Base-by-base conservation (phyloP, 2,329 filamentous ascomycete species). In the Arthrobotrys iridis region DNA sequence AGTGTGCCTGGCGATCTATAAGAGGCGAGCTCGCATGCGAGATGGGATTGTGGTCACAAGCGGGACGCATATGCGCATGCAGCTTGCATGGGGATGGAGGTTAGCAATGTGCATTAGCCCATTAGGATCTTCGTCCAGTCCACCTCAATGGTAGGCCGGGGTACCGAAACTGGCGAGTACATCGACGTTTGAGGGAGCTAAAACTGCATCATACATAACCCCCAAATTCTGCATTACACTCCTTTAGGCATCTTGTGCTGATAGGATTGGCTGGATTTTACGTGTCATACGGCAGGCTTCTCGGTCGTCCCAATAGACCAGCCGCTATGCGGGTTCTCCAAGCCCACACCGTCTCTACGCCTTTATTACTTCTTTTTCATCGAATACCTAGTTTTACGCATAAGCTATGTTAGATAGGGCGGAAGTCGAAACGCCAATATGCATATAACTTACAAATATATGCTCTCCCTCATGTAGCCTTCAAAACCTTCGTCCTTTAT, bases 401-500 rank as follows among this genome's bases (percentile, higher is more conserved):
- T 55, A n/a, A 24, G 37, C n/a, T n/a, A n/a, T n/a, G n/a, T 41
- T 28, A 60, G 24, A 52, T 6, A 33, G 4, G 15, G 6, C 22
- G 3, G 3, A 10, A 35, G 15, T 26, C 13, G 22, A 10, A 1
- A 30, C n/a, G 11, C 18, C 4, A 22, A n/a, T 8, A 45, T 15
- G 11, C 24, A 26, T 18, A n/a, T 4, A 3, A 73, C 84, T 79
- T 78, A 87, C 86, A 87, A 77, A 77, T 83, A 85, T 11, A 87
- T 80, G 46, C 84, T 85, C 78, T 87, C 83, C 66, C 84, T 81
- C 4, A 80, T 79, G 77, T 84, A 87, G 1, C 81, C 78, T 41
- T 81, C 81, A 74, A 81, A 82, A 64, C 86, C 85, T 3, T 87
- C 85, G 77, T 87, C 85, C 20, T 81, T 79, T 5, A 86, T 82